Evolutionary conservation across 768 basidiomycete genomes (phyloP), one percentile per base, ranked within the genome.

Genomic region (Cystobasidium ongulense): DNA sequence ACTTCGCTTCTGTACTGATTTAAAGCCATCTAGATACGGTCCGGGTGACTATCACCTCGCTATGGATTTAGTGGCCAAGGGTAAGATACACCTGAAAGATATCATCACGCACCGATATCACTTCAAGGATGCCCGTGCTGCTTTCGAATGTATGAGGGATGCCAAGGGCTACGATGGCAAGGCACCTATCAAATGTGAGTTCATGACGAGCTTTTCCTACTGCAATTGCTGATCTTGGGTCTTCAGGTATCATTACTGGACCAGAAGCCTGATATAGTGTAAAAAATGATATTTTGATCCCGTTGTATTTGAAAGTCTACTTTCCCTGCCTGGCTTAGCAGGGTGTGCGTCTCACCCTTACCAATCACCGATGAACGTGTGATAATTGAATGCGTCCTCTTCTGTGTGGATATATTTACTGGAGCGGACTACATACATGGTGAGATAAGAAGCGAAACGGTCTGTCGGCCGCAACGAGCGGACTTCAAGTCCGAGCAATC

Each of bases 161-260:
- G 92, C 92, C 35, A 90, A 89, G 84, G 88, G 91, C 61, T 84
- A 86, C 68, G 91, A 97, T 79, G 94, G 93, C 61, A 90, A 88
- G 81, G 86, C 86, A 38, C 68, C 53, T 59, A 71, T 95, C 80
- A 95, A 96, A 82, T 67, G 65, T 67, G 27, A 53, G 65, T 35
- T 52, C 10, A 29, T 23, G 64, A 35, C 23, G 7, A 21, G 41
- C 10, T 1, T 11, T 7, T 8, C 10, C 4, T 29, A 7, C 53
- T 8, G n/a, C 29, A 54, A n/a, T 35, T 59, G 39, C 46, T 67
- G 63, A 38, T 25, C 15, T 15, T 43, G 10, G 7, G 2, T 13
- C n/a, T 53, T 17, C 36, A 67, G 65, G 65, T 31, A 67, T 67
- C 41, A 67, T 67, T 15, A 41, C 41, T 17, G 65, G 65, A 4